Conservation (phyloP, 768 basidiomycete species). For the Dacryopinax primogenitus region DNA sequence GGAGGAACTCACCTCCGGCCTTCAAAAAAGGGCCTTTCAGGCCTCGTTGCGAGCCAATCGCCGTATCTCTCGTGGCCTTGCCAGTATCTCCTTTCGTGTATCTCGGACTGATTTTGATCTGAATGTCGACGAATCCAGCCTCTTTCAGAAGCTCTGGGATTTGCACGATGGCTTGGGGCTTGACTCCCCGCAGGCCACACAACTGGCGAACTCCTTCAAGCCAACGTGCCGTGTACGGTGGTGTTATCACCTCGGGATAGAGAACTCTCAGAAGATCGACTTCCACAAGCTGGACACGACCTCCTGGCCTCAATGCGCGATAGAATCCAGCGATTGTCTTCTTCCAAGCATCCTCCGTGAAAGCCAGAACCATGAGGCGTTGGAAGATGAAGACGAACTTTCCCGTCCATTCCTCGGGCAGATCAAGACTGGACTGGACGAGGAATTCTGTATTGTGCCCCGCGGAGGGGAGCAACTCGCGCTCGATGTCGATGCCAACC, state of each 20-base stretch:
- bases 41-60: not conserved
- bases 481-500: conserved; percentile 17
- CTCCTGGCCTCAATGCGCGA: conserved; percentile 12
- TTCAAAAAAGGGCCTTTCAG: conserved; percentile 5
- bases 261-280: not conserved
- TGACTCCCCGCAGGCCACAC: not conserved
- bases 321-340: conserved; percentile 8
- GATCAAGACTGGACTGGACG: conserved; percentile 18
- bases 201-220: not conserved
- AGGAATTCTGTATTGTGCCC: conserved; percentile 15
- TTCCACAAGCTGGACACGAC: conserved; percentile 14
- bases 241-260: not conserved
- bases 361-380: conserved; percentile 12
- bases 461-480: conserved; percentile 15
- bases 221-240: not conserved
- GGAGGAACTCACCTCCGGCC: not conserved
- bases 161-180: not conserved
- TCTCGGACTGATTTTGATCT: not conserved
- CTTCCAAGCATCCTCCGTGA: conserved; percentile 10
- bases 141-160: not conserved
- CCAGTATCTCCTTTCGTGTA: not conserved
- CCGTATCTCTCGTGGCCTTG: conserved; percentile 3
- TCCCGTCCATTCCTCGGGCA: conserved; percentile 11
- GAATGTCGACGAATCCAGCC: not conserved
- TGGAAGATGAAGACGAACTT: conserved; percentile 16